Evolutionary conservation across 2,329 filamentous ascomycete genomes (phyloP).

Genomic region (Colletotrichum camelliae): DNA sequence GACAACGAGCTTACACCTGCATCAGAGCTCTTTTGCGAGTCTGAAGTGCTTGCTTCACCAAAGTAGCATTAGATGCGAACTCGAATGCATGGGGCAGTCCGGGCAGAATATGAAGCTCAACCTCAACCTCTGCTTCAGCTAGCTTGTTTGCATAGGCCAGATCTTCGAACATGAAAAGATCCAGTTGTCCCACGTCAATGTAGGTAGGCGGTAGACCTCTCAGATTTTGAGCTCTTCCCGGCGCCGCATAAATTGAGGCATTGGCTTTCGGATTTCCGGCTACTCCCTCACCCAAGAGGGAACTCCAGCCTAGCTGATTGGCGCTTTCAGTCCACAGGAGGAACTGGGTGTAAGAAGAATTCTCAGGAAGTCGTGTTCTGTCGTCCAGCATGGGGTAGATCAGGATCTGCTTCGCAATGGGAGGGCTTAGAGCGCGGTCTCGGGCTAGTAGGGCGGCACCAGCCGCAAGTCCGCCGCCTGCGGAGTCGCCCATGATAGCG

Average conservation of each 20-base stretch:
- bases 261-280: not conserved
- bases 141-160: slow-evolving; percentile 35
- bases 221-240: slow-evolving; percentile 26
- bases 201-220: slow-evolving; percentile 38
- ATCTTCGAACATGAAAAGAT: slow-evolving; percentile 40
- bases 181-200: slow-evolving; percentile 41
- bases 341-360: not conserved
- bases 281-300: not conserved
- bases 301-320: not conserved
- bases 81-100: slow-evolving; percentile 44
- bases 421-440: slow-evolving; percentile 28
- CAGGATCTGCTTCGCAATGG: slow-evolving; percentile 36
- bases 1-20: not conserved
- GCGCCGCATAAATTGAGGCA: slow-evolving; percentile 24
- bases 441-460: slow-evolving; percentile 43
- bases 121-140: slow-evolving; percentile 32
- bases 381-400: slow-evolving; percentile 40
- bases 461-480: slow-evolving; percentile 26
- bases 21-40: slow-evolving; percentile 21
- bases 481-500: slow-evolving; percentile 26
- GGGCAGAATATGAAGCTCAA: slow-evolving; percentile 45
- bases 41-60: slow-evolving; percentile 25
- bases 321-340: not conserved
- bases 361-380: slow-evolving; percentile 14
- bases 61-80: not conserved